phyloP scores from a whole-genome alignment of 176 grass and related monocot species.

The Bromus sterilis region DNA sequence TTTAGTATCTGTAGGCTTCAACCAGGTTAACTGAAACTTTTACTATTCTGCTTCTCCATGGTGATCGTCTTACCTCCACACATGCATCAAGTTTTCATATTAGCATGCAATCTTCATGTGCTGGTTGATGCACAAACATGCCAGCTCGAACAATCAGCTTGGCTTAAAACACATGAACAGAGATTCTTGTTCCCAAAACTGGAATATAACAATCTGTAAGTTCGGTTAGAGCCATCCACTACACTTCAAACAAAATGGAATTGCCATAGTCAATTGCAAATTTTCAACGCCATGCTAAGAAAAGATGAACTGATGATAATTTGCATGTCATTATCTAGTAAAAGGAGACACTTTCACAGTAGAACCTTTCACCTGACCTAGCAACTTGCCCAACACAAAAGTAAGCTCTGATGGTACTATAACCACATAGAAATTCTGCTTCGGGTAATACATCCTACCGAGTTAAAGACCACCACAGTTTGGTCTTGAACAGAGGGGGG shows the following conservation, averaged over 20 bases:
- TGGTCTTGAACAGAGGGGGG: neutral
- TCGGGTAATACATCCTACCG: neutral
- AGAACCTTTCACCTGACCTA: neutral
- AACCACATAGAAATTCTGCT: neutral
- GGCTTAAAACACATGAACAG: neutral
- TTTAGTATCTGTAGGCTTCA: neutral
- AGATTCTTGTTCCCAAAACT: neutral
- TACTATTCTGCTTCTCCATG: neutral
- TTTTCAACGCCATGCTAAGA: neutral
- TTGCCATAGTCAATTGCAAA: neutral
- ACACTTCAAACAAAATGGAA: neutral
- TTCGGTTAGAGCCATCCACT: neutral
- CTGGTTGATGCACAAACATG: neutral
- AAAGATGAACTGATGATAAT: neutral
- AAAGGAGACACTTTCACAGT: neutral
- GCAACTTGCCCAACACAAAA: neutral
- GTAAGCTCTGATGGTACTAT: neutral
- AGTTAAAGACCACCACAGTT: neutral
- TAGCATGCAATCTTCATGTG: neutral
- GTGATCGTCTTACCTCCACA: neutral
- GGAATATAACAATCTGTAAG: neutral
- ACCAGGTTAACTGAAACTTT: neutral
- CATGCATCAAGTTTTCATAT: neutral
- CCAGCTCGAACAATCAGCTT: neutral
- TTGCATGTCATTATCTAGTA: neutral